These are phyloP conservation scores for Posidonia oceanica DNA, from an alignment of 116 monocot genomes.

Conservation along the genomic window DNA sequence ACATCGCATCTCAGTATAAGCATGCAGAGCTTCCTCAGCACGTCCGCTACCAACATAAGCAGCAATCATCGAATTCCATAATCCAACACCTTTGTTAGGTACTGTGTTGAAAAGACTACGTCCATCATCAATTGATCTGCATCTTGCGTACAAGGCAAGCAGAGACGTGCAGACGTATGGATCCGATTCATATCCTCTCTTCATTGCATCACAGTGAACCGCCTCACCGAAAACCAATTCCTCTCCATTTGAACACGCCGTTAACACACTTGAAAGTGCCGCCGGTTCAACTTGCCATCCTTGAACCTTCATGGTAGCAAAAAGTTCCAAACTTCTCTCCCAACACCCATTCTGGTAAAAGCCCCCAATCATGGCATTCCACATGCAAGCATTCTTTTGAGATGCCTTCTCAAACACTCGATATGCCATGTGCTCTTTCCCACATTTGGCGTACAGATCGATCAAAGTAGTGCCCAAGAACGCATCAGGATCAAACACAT, in stretches of 20 bases:
- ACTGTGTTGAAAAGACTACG: constrained; percentile 13
- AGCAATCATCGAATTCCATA: constrained; percentile 42
- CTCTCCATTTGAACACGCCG: constrained; percentile 16
- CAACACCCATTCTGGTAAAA: constrained; percentile 21
- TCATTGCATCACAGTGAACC: constrained; percentile 30
- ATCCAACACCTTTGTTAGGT: constrained; percentile 9
- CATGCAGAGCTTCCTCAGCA: constrained; percentile 9
- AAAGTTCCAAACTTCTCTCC: constrained; percentile 41
- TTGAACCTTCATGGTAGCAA: constrained; percentile 19
- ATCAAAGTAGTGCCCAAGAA: constrained; percentile 27
- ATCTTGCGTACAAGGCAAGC: constrained; percentile 24
- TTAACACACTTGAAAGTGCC: constrained; percentile 15
- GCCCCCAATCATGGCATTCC: constrained; percentile 33
- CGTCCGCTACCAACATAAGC: constrained; percentile 11
- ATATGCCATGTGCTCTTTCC: constrained; percentile 2
- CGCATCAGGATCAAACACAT: constrained; percentile 10
- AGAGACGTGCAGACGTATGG: constrained; percentile 35
- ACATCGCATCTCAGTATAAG: constrained; percentile 18
- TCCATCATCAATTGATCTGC: constrained; percentile 12
- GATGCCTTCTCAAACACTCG: constrained; percentile 12
- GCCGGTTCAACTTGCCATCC: constrained; percentile 7
- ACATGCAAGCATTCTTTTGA: constrained; percentile 14
- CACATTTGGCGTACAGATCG: constrained; percentile 24
- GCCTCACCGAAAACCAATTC: constrained; percentile 14
- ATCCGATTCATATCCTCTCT: constrained; percentile 30